Evolutionary conservation across 306 rosid genomes (phyloP).

Genomic region (Cucurbita ficifolia): DNA sequence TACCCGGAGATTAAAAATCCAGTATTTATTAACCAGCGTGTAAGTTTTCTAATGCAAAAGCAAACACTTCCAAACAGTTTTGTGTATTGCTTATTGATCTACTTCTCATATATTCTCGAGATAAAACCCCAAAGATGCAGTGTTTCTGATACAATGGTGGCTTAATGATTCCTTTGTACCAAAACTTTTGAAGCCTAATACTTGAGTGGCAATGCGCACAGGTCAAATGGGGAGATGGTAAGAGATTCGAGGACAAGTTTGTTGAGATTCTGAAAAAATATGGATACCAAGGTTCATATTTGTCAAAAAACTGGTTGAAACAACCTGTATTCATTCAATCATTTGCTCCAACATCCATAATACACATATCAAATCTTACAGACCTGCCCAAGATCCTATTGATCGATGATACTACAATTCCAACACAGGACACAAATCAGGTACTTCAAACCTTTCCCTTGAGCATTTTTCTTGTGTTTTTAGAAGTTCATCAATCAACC

Average conservation of each 20-base stretch:
- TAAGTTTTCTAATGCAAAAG: conserved; percentile 27
- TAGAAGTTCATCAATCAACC: too few species aligned
- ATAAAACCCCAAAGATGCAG: neutral
- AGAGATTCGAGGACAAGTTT: conserved; percentile 72
- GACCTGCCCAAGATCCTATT: conserved; percentile 63
- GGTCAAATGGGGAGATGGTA: conserved; percentile 67
- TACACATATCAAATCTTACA: conserved; percentile 50
- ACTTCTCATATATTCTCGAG: neutral
- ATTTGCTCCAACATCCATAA: conserved; percentile 83
- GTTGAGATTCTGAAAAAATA: conserved; percentile 68
- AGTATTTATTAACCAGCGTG: conserved; percentile 63
- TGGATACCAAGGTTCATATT: conserved; percentile 74
- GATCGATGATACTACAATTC: conserved; percentile 42
- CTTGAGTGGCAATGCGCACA: conserved; percentile 22
- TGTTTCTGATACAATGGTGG: neutral
- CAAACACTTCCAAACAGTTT: neutral
- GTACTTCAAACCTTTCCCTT: conserved; percentile 16
- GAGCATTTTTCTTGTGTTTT: neutral
- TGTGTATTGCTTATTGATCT: neutral
- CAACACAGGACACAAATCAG: conserved; percentile 88
- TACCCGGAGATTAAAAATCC: conserved; percentile 92
- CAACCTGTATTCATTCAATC: conserved; percentile 83
- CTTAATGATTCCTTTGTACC: neutral
- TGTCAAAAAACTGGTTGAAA: conserved; percentile 72
- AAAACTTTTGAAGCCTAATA: conserved; percentile 4